Evolutionary conservation across 2,329 filamentous ascomycete genomes (phyloP).

Genomic region (Cadophora sp.): DNA sequence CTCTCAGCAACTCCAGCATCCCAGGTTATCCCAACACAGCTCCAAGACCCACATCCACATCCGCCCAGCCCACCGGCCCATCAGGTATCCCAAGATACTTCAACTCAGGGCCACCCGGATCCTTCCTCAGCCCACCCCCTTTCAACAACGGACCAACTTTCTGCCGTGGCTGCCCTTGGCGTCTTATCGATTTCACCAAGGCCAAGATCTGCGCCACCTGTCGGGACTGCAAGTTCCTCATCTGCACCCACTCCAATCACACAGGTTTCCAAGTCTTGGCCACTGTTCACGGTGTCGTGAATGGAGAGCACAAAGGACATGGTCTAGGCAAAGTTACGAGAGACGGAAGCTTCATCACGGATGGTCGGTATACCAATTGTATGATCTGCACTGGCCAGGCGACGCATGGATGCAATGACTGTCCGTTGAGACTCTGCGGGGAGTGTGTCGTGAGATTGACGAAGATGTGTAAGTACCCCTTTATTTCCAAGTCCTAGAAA

Average conservation of each 20-base stretch:
- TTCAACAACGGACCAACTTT: constrained; percentile 12
- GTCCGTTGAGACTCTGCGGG: constrained; percentile 30
- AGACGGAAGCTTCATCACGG: neutral
- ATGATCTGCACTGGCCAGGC: constrained; percentile 31
- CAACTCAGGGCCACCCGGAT: constrained; percentile 9
- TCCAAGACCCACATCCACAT: neutral
- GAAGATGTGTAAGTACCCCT: constrained; percentile 15
- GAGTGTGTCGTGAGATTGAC: constrained; percentile 25
- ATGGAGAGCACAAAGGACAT: neutral
- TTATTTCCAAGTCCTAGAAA: too few relatives aligned
- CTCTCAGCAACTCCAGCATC: neutral
- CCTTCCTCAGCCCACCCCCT: constrained; percentile 13
- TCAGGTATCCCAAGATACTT: constrained; percentile 6
- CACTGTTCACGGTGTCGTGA: neutral
- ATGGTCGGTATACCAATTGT: constrained; percentile 22
- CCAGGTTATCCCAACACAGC: neutral
- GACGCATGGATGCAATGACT: constrained; percentile 21
- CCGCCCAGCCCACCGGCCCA: constrained; percentile 3
- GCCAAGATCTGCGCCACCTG: constrained; percentile 33
- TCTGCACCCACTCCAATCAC: constrained; percentile 30
- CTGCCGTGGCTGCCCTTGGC: constrained; percentile 29
- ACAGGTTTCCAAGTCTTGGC: neutral
- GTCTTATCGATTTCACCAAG: constrained; percentile 34
- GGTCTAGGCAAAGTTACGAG: neutral
- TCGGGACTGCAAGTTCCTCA: constrained; percentile 22